Evolutionary conservation across 148 eudicot species (phyloP), one percentile per base, ranked within the genome.

Genomic region (Vaccinium myrtillus): DNA sequence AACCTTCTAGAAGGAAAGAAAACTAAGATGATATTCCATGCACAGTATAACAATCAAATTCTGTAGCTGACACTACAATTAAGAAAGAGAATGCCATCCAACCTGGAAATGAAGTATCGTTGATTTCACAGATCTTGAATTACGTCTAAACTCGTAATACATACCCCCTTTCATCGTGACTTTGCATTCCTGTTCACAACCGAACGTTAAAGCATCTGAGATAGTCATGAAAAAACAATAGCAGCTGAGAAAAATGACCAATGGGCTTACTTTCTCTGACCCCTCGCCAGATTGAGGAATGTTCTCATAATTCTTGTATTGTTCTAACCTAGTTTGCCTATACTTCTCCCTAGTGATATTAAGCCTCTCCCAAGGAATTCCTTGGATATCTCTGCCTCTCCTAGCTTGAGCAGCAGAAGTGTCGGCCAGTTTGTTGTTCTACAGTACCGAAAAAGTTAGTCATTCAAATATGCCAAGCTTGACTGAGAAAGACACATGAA

Each of bases 31-130:
- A 1, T 23, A 81, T 49, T 30, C 61, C 51, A 69, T 74, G 49
- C 25, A 58, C 8, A 10, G 49, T 25, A 71, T 53, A 21, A 15
- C 43, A 43, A 83, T 8, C 43, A 10, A 46, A 63, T n/a, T 10
- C 18, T 55, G 25, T 23, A 46, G 43, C n/a, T 53, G 56, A 77
- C 10, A n/a, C 8, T 13, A 15, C 21, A 77, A 15, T 18, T 53
- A n/a, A 8, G 30, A 48, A 49, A 75, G 32, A 18, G 30, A 55
- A 27, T 55, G 59, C 8, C 36, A 69, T 30, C 79, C 39, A 65
- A 95, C 98, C 98, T 95, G 98, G 83, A 95, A 95, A 87, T 95
- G 98, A 79, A 92, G 91, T 77, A 95, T 95, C 8, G 95, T 94
- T 1, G 98, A 92, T 83, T 89, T 95, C 74, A 91, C 98, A 53